phyloP scores from a whole-genome alignment of 192 early-diverging fungal species.

The Mortierella alpina region DNA sequence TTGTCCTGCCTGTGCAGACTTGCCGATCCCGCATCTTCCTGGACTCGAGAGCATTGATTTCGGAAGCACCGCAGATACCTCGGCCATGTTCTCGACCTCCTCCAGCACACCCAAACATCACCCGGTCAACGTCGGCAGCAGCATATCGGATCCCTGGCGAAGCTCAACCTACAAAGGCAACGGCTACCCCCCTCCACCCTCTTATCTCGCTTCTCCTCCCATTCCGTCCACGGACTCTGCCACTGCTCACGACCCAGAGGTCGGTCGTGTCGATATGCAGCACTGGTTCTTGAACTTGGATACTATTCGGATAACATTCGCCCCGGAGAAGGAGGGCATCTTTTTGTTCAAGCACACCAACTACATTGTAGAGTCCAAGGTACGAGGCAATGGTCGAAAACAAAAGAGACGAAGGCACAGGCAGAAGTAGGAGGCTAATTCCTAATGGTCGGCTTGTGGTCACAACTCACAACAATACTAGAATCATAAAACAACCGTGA shows the following conservation, averaged over 20 bases:
- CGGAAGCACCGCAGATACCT: slow-evolving; percentile 29
- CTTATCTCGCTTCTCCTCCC: slow-evolving; percentile 35
- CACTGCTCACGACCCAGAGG: slow-evolving; percentile 2
- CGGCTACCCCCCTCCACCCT: slow-evolving; percentile 41
- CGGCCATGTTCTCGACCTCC: slow-evolving; percentile 26
- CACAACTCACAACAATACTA: slow-evolving; percentile 5
- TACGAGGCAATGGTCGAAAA: slow-evolving; percentile 22
- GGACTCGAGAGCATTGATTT: slow-evolving; percentile 64
- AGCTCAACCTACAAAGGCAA: slow-evolving; percentile 42
- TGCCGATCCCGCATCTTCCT: slow-evolving; percentile 69
- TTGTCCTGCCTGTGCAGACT: slow-evolving; percentile 39
- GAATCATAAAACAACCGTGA: slow-evolving; percentile 63
- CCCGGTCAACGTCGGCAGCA: slow-evolving; percentile 50
- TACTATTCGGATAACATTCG: slow-evolving; percentile 59
- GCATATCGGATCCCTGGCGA: slow-evolving; percentile 68
- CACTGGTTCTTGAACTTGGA: slow-evolving; percentile 69
- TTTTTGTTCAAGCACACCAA: slow-evolving; percentile 88
- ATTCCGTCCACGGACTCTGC: background rate
- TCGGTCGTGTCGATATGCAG: slow-evolving; percentile 27
- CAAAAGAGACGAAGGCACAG: background rate
- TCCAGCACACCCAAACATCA: slow-evolving; percentile 24
- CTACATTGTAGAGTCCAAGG: slow-evolving; percentile 82
- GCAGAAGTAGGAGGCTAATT: background rate
- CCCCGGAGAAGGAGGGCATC: slow-evolving; percentile 63
- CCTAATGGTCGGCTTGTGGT: background rate